Evolutionary conservation across 257 asterid species (phyloP), one percentile per base, ranked within the genome.

Genomic region (Ehretia macrophylla): DNA sequence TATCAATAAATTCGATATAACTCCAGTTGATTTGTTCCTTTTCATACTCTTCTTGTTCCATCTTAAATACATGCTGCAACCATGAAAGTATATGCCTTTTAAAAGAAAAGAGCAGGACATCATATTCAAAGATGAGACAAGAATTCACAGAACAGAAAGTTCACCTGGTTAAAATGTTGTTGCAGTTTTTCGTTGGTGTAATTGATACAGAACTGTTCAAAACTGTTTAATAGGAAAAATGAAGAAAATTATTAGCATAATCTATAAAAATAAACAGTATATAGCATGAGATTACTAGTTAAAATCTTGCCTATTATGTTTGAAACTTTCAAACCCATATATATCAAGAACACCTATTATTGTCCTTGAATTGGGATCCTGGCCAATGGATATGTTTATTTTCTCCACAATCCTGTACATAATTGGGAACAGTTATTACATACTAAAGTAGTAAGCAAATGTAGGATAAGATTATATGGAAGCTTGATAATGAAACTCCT

Each of bases 21-120:
- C 97, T 93, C 99, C 99, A 93, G 73, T 93, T 73, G 52, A 93
- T 93, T 84, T 85, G 66, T 73, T 93, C 99, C 72, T 89, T 93
- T 68, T 93, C 97, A 68, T 93, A 93, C 70, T 93, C 99, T 70
- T 93, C 99, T 81, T 93, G 99, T 69, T 93, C 99, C 99, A 86
- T 86, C 80, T 93, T 93, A 72, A 93, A 93, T 21, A 93, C 99
- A 72, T 93, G 99, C 99, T 93, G 94, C 68, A 81, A 74, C 55
- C 53, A 68, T 44, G 59, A 71, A 51, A 32, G 3, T 10, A 59
- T 55, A 69, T 1, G 67, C 52, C 35, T 19, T 75, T 55, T 68
- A 58, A 65, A n/a, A 39, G 72, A 70, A 65, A 35, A 42, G 53
- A 44, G 35, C 35, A 27, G 35, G 35, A 27, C 6, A 27, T 27